A percentile compares a stretch with the other conserved stretches of the same genome.
phyloP scores from a whole-genome alignment of 371 early-diverging fungal genomes.

The Mucor ambiguus region DNA sequence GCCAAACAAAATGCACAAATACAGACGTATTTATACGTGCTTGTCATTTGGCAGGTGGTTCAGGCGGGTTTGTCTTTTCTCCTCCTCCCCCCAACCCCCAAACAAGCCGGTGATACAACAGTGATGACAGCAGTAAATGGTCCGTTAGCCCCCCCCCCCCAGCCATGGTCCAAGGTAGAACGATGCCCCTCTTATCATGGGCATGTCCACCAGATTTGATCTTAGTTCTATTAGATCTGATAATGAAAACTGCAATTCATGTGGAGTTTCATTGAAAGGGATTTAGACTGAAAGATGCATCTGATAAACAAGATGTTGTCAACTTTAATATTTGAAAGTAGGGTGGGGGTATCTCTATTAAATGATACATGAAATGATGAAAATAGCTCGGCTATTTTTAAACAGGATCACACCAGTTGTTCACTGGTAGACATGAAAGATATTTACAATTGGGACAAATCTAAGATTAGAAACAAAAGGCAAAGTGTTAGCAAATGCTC shows the following conservation, averaged over 20 bases:
- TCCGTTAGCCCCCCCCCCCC: neutral
- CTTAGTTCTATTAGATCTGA: neutral
- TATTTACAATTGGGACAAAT: conserved; percentile 53
- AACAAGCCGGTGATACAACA: neutral
- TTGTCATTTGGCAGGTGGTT: neutral
- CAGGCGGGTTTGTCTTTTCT: neutral
- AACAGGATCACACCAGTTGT: conserved; percentile 38
- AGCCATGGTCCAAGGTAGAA: neutral
- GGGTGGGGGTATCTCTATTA: neutral
- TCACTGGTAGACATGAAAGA: conserved; percentile 45
- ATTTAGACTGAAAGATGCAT: neutral
- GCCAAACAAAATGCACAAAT: neutral
- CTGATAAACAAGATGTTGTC: neutral
- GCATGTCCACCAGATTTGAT: neutral
- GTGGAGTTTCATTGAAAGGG: neutral
- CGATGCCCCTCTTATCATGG: neutral
- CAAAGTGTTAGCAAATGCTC: neutral
- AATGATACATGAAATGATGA: neutral
- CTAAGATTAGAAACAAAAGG: conserved; percentile 25
- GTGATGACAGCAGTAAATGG: neutral
- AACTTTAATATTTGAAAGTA: neutral
- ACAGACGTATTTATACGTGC: neutral
- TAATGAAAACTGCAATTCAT: neutral
- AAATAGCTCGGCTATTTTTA: neutral
- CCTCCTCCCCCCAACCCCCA: neutral